Percentiles rank a stretch among this genome's conserved stretches.
phyloP scores from a whole-genome alignment of 208 protist genomes.

The Strigomonas galati region DNA sequence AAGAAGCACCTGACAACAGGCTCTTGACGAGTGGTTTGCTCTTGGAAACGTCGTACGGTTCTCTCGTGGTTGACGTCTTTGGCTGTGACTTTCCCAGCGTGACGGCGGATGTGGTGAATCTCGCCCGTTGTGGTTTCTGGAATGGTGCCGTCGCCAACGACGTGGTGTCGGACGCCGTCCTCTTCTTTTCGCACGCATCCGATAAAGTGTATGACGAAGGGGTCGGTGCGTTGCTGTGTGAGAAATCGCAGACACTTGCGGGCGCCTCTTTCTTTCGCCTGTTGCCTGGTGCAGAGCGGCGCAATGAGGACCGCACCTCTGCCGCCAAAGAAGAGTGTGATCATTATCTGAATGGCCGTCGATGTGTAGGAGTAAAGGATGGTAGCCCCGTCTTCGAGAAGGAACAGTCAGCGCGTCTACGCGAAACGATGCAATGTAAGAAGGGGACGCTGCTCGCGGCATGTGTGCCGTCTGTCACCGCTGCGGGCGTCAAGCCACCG shows the following conservation, averaged over 20 bases:
- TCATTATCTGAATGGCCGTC: background rate
- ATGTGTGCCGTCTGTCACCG: background rate
- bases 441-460: background rate
- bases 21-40: conserved; percentile 30
- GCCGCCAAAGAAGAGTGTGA: background rate
- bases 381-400: background rate
- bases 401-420: too few relatives aligned
- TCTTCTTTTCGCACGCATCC: conserved; percentile 56
- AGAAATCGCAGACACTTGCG: background rate
- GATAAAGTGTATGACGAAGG: conserved; percentile 1
- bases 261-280: background rate
- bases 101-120: conserved; percentile 60
- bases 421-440: background rate
- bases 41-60: conserved; percentile 65
- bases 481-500: too few relatives aligned
- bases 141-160: conserved; percentile 61
- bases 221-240: background rate
- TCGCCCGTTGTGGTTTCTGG: conserved; percentile 62
- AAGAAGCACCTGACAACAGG: background rate
- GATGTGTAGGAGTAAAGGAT: background rate
- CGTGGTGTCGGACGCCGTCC: conserved; percentile 56
- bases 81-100: conserved; percentile 58
- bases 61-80: conserved; percentile 59
- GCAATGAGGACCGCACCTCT: too few relatives aligned
- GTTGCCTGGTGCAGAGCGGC: background rate